Percentiles rank a stretch among this genome's conserved stretches.
Evolutionary conservation across 1,139 yeast genomes (phyloP).

Genomic region (Protomyces pachydermus): DNA sequence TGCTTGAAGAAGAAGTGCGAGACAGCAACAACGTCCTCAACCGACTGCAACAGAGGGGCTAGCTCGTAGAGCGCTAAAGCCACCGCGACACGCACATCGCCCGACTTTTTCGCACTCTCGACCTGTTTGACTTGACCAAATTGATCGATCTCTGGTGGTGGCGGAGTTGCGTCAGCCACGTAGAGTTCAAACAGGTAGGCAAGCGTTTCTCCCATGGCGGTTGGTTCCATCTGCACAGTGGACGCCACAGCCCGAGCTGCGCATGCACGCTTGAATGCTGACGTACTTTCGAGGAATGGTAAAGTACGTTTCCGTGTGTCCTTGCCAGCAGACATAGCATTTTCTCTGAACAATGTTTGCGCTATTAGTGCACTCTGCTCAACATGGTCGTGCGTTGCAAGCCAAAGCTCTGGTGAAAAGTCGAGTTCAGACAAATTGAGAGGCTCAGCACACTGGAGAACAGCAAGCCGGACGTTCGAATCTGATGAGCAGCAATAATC

Average conservation of each 20-base stretch:
- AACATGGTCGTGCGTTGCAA: slow-evolving; percentile 71
- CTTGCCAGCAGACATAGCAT: slow-evolving; percentile 48
- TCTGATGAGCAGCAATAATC: slow-evolving; percentile 59
- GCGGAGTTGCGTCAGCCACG: slow-evolving; percentile 8
- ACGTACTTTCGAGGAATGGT: slow-evolving; percentile 49
- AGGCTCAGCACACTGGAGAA: slow-evolving; percentile 77
- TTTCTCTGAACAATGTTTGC: slow-evolving; percentile 78
- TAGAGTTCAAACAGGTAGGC: slow-evolving; percentile 53
- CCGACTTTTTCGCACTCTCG: background rate
- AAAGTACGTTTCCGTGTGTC: slow-evolving; percentile 49
- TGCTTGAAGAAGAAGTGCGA: slow-evolving; percentile 33
- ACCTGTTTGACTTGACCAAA: slow-evolving; percentile 8
- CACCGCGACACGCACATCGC: slow-evolving; percentile 6
- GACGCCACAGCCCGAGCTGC: slow-evolving; percentile 66
- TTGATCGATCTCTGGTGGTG: slow-evolving; percentile 5
- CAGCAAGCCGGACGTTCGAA: slow-evolving; percentile 66
- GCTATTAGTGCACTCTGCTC: slow-evolving; percentile 62
- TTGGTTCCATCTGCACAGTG: slow-evolving; percentile 66
- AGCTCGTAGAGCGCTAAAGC: slow-evolving; percentile 63
- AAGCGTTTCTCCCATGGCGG: slow-evolving; percentile 55
- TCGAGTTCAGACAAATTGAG: slow-evolving; percentile 62
- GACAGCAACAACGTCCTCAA: slow-evolving; percentile 33
- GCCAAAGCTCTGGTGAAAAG: slow-evolving; percentile 67
- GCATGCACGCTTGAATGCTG: slow-evolving; percentile 55
- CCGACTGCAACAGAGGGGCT: slow-evolving; percentile 46